phyloP scores from a whole-genome alignment of 495 filamentous ascomycete species.

The Tetracladium setigerum region DNA sequence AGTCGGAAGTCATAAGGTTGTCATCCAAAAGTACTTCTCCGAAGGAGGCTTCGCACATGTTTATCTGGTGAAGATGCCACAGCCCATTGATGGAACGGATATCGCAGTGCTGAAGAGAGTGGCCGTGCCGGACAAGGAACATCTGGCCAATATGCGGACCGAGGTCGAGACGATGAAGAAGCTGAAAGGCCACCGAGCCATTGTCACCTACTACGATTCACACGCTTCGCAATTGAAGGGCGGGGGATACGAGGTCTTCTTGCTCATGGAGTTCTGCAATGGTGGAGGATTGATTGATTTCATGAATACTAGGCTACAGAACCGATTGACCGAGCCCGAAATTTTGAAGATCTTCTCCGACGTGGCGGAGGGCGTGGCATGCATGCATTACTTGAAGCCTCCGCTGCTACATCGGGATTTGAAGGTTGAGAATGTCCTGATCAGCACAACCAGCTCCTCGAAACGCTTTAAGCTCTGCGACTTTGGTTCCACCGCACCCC shows the following conservation, averaged over 20 bases:
- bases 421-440: conserved; percentile 97
- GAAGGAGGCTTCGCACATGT: conserved; percentile 99
- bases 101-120: conserved; percentile 90
- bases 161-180: conserved; percentile 99
- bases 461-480: conserved; percentile 90
- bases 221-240: conserved; percentile 90
- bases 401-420: conserved; percentile 89
- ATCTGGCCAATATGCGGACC: conserved; percentile 90
- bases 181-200: conserved; percentile 88
- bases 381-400: conserved; percentile 97
- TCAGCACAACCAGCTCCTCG: conserved; percentile 53
- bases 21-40: conserved; percentile 97
- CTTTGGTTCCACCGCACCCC: conserved; percentile 87
- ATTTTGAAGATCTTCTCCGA: conserved; percentile 95
- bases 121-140: conserved; percentile 93
- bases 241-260: conserved; percentile 93
- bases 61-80: conserved; percentile 83
- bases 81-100: conserved; percentile 72
- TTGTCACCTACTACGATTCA: conserved; percentile 97
- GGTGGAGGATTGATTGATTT: conserved; percentile 95
- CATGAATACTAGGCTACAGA: conserved; percentile 97
- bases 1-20: conserved; percentile 82
- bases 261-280: conserved; percentile 91
- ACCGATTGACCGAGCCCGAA: conserved; percentile 94
- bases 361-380: conserved; percentile 91